Evolutionary conservation across 1,284 basidiomycete species (phyloP), one percentile per base, ranked within the genome.

Genomic region (Ceratobasidium papillatum): DNA sequence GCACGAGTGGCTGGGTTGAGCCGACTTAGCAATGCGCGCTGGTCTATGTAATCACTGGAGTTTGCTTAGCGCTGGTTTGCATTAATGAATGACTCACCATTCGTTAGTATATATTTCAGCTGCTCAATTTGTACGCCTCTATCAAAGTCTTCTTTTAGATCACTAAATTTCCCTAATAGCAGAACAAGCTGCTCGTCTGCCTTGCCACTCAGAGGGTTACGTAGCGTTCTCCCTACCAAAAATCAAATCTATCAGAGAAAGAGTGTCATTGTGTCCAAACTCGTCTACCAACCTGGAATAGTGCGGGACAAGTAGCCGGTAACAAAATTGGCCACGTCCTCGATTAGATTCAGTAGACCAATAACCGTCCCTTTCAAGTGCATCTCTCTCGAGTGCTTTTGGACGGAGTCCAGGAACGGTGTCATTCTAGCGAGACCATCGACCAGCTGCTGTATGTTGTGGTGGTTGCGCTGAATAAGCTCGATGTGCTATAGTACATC

Each of bases 141-240:
- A 30, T 64, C 62, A 47, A 64, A 64, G 2, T 64, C 62, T 17
- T 64, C 62, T 30, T 47, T 45, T 3, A 64, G 45, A 12, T 32
- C 27, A 2, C 11, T 25, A 19, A 64, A 34, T 22, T 30, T n/a
- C 14, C n/a, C 9, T 22, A 64, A 30, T 9, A 64, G 45, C 7
- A 25, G 8, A 12, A 27, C 30, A 7, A 64, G 3, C 43, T 41
- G 41, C 14, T 47, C 43, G 2, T 25, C 5, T 17, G 43, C 62
- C 4, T 27, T 49, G 22, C 25, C 25, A 38, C 27, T 36, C 12
- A 49, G 17, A 3, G 12, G 19, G 22, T 25, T 32, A 27, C 43
- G 62, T 12, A 64, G 12, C 25, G 43, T 45, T 47, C 62, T 38
- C 14, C n/a, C n/a, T 52, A 49, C 27, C 27, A 52, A 45, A 17